Evolutionary conservation across 208 protist genomes (phyloP).

Genomic region (Borovskyia barvae): DNA sequence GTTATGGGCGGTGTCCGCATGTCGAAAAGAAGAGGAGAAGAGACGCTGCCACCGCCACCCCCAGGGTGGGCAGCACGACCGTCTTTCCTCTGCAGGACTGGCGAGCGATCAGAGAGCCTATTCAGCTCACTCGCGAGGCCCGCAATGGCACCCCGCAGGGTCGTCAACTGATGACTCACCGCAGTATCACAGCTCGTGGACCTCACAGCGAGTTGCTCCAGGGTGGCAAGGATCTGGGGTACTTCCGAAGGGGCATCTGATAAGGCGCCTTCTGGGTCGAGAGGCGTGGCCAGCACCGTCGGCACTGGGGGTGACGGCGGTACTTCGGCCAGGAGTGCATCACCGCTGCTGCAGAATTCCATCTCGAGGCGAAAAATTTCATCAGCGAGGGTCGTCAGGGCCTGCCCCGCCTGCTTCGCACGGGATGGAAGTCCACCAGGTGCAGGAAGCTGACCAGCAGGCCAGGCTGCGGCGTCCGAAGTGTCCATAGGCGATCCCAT

Average conservation of each 20-base stretch:
- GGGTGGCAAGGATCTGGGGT: constrained; percentile 11
- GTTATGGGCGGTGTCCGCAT: no score
- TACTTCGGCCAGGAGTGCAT: background rate
- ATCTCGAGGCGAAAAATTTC: constrained; percentile 1
- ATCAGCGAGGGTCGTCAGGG: no score
- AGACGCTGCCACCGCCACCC: background rate
- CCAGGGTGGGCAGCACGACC: background rate
- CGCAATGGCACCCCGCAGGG: constrained; percentile 28
- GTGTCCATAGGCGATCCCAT: no score
- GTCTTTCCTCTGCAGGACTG: background rate
- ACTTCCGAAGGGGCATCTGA: background rate
- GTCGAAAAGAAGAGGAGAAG: no score
- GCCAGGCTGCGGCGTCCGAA: no score
- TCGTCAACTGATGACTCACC: constrained; percentile 21
- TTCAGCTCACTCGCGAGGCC: constrained; percentile 19
- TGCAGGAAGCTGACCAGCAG: no score
- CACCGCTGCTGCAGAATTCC: constrained; percentile 3
- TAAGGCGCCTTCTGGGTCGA: background rate
- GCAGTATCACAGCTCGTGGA: constrained; percentile 22
- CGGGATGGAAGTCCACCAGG: no score
- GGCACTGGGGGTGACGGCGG: background rate
- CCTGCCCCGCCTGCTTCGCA: no score
- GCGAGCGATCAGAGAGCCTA: constrained; percentile 17
- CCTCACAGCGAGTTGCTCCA: constrained; percentile 15
- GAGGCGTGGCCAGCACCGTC: background rate